Conservation (phyloP, 73 alveolate species). For the Breviolum minutum region DNA sequence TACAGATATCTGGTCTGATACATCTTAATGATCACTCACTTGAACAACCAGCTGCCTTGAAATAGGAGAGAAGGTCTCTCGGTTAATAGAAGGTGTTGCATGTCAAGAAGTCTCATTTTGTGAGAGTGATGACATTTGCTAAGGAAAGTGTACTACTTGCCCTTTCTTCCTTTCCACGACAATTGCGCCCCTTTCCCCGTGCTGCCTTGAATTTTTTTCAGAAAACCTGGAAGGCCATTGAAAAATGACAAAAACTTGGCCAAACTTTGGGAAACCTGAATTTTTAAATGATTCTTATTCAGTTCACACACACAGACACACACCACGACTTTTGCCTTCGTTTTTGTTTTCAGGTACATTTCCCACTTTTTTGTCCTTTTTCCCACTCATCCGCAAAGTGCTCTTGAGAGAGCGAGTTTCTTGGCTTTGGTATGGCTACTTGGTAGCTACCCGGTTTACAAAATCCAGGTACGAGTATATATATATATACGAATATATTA, state of each 20-base stretch:
- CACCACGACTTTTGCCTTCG: not conserved
- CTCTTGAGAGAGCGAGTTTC: conserved; percentile 97
- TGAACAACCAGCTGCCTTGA: no score
- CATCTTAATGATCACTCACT: not conserved
- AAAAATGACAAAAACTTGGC: no score
- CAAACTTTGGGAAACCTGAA: no score
- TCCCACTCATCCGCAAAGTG: conserved; percentile 96
- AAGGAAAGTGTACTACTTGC: conserved; percentile 96
- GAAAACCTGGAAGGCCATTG: no score
- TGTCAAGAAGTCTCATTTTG: conserved; percentile 96
- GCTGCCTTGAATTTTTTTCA: no score
- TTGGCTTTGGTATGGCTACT: not conserved
- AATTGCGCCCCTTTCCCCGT: conserved; percentile 79
- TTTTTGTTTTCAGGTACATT: conserved; percentile 39
- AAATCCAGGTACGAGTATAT: no score
- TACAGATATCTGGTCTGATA: not conserved
- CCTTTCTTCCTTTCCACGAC: conserved; percentile 96
- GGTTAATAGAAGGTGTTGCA: no score
- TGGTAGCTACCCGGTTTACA: no score
- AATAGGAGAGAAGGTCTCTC: no score
- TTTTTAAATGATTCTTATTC: not conserved
- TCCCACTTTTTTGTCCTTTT: conserved; percentile 95
- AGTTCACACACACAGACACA: not conserved
- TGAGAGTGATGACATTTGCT: not conserved
- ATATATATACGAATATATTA: no score